Conservation (phyloP, 169 alveolate species). For the Besnoitia besnoiti region DNA sequence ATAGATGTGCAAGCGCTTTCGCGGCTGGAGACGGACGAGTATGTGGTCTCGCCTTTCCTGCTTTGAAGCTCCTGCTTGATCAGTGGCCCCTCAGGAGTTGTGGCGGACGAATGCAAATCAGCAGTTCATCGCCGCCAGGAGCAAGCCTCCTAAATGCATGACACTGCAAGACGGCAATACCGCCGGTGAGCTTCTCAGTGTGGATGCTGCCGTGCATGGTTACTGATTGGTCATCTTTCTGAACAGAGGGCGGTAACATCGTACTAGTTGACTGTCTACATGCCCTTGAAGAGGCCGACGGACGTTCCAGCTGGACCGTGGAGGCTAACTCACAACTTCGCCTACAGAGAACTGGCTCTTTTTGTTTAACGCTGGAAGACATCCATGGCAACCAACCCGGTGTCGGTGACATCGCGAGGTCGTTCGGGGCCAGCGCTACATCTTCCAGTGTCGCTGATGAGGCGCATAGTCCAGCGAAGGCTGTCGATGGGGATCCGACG, state of each 20-base stretch:
- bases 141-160: conserved; percentile 76
- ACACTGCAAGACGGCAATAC: conserved; percentile 74
- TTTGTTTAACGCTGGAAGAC: conserved; percentile 71
- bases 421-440: conserved; percentile 69
- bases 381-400: conserved; percentile 73
- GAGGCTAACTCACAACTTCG: conserved; percentile 75
- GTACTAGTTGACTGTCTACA: conserved; percentile 69
- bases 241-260: conserved; percentile 70
- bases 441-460: conserved; percentile 67
- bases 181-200: conserved; percentile 22
- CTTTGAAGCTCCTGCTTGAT: neutral
- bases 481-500: conserved; percentile 71
- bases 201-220: neutral
- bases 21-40: conserved; percentile 85
- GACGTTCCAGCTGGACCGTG: conserved; percentile 74
- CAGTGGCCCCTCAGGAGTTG: conserved; percentile 59
- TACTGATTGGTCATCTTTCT: neutral
- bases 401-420: conserved; percentile 54
- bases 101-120: conserved; percentile 74
- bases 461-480: conserved; percentile 64
- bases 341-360: conserved; percentile 67
- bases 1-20: conserved; percentile 81
- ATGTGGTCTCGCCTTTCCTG: conserved; percentile 12
- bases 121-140: conserved; percentile 72
- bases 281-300: conserved; percentile 77